phyloP scores from a whole-genome alignment of 2,329 filamentous ascomycete genomes.

The Cladosporium phlei region DNA sequence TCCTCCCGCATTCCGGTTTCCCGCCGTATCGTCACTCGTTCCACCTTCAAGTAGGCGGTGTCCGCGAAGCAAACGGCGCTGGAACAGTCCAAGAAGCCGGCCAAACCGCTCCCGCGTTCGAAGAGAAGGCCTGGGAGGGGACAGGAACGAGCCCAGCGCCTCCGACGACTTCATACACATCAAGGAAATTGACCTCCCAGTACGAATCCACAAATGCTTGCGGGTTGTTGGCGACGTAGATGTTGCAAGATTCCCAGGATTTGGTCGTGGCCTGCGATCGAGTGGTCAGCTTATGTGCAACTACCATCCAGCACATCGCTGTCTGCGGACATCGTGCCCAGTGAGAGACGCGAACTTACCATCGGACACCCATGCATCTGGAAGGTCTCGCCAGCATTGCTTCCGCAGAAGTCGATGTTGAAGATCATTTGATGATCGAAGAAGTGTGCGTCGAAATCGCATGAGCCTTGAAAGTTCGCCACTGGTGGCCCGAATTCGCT shows the following conservation, averaged over 20 bases:
- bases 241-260: slow-evolving; percentile 27
- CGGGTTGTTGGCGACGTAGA: slow-evolving; percentile 28
- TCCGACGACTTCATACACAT: slow-evolving; percentile 26
- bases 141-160: not conserved
- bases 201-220: slow-evolving; percentile 33
- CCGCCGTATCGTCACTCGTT: too few relatives aligned
- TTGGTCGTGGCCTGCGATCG: slow-evolving; percentile 15
- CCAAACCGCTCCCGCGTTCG: slow-evolving; percentile 6
- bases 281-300: not conserved
- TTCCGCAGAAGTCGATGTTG: slow-evolving; percentile 36
- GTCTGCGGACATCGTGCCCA: too few relatives aligned
- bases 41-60: too few relatives aligned
- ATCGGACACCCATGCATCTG: slow-evolving; percentile 24
- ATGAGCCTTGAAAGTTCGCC: slow-evolving; percentile 47
- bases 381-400: slow-evolving; percentile 30
- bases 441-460: slow-evolving; percentile 33
- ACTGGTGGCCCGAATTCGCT: slow-evolving; percentile 55
- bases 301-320: not conserved
- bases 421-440: slow-evolving; percentile 34
- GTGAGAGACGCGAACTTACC: too few relatives aligned
- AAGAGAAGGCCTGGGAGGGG: not conserved
- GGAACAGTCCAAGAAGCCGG: slow-evolving; percentile 7
- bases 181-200: slow-evolving; percentile 38
- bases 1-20: too few relatives aligned
- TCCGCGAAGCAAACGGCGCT: not conserved